A percentile compares a stretch with the other conserved stretches of the same genome.
Evolutionary conservation across 139 green algal genomes (phyloP).

Genomic region (Gonium pectorale): DNA sequence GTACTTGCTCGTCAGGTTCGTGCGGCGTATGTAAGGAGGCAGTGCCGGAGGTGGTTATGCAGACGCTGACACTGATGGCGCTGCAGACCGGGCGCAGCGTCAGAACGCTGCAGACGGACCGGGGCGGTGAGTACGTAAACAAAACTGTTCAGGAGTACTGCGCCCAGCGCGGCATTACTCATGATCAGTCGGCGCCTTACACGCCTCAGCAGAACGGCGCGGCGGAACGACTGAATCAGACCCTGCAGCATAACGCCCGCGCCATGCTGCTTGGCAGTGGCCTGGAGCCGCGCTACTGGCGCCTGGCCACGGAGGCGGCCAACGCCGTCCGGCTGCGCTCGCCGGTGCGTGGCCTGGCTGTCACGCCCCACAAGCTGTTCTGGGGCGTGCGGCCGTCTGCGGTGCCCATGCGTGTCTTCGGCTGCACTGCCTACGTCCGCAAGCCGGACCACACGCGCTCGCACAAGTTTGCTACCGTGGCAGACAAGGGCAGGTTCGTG

Average conservation of each 20-base stretch:
- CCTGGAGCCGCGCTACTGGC: too few relatives aligned
- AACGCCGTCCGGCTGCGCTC: too few relatives aligned
- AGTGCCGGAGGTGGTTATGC: background rate
- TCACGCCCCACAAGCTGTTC: background rate
- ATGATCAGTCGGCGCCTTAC: constrained; percentile 39
- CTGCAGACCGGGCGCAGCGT: background rate
- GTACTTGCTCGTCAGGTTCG: too few relatives aligned
- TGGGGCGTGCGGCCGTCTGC: background rate
- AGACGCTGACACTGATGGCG: background rate
- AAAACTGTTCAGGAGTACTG: background rate
- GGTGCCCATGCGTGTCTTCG: background rate
- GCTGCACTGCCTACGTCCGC: background rate
- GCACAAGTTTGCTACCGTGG: background rate
- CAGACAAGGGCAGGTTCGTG: too few relatives aligned
- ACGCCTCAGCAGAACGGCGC: constrained; percentile 51
- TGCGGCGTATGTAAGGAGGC: too few relatives aligned
- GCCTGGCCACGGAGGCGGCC: too few relatives aligned
- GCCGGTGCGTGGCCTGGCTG: too few relatives aligned
- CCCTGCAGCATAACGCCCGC: constrained; percentile 25
- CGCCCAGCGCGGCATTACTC: constrained; percentile 25
- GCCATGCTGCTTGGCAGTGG: too few relatives aligned
- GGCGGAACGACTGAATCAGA: constrained; percentile 48
- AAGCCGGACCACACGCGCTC: background rate
- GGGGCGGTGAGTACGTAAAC: constrained; percentile 25
- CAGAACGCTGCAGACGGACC: background rate